A percentile compares a stretch with the other conserved stretches of the same genome.
phyloP scores from a whole-genome alignment of 208 protist species.

The Trypanosoma theileri region DNA sequence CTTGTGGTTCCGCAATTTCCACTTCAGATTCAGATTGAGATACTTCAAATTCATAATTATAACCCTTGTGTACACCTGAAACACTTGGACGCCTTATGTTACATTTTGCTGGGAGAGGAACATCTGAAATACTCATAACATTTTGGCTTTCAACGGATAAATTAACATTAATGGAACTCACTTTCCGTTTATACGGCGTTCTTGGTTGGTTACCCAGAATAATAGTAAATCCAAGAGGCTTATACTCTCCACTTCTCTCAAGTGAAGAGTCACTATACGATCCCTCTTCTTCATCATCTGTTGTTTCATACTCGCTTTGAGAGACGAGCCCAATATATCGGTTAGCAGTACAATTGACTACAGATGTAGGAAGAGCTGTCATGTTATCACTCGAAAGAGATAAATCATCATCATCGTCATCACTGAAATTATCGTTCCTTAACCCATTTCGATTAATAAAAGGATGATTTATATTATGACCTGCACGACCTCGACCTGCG shows the following conservation, averaged over 20 bases:
- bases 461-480: no score
- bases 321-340: conserved; percentile 9
- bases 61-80: background rate
- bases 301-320: conserved; percentile 25
- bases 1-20: conserved; percentile 28
- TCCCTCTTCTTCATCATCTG: conserved; percentile 28
- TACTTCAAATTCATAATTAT: conserved; percentile 1
- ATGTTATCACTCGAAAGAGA: conserved; percentile 11
- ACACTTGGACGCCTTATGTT: background rate
- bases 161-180: background rate
- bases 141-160: conserved; percentile 11
- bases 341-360: conserved; percentile 5
- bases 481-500: no score
- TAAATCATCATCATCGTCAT: background rate
- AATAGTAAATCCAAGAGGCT: conserved; percentile 51
- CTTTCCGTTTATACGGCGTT: background rate
- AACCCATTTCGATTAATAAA: no score
- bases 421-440: background rate
- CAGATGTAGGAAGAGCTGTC: conserved; percentile 6
- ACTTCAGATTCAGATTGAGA: conserved; percentile 13
- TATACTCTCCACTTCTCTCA: conserved; percentile 64
- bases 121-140: conserved; percentile 23
- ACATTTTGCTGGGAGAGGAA: conserved; percentile 17
- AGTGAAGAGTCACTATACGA: conserved; percentile 22
- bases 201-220: conserved; percentile 34